A percentile compares a stretch with the other conserved stretches of the same genome.
These are phyloP conservation scores for Colletotrichum cordylinicola DNA, from an alignment of 2,329 filamentous ascomycete genomes.

Conservation along the genomic window DNA sequence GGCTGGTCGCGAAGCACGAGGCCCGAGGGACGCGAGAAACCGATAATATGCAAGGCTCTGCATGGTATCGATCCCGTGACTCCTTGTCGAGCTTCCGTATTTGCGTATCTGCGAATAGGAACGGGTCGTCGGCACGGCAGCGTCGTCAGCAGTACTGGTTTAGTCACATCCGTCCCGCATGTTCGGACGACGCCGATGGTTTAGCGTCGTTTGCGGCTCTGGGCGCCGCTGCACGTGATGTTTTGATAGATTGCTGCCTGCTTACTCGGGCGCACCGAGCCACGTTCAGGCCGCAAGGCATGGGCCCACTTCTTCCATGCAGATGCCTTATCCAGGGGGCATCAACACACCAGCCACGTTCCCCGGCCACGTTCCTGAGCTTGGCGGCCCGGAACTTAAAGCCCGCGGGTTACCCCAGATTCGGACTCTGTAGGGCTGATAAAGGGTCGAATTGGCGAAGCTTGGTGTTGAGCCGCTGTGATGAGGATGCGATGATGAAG, in stretches of 20 bases:
- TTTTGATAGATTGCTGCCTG: not conserved
- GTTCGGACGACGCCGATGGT: slow-evolving; percentile 24
- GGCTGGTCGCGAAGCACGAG: not conserved
- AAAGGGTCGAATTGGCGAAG: slow-evolving; percentile 15
- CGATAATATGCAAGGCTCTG: not conserved
- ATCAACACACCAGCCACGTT: slow-evolving; percentile 14
- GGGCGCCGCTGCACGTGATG: slow-evolving; percentile 12
- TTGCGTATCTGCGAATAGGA: not conserved
- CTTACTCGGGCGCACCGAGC: not conserved
- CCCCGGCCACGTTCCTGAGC: slow-evolving; percentile 17
- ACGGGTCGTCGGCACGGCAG: slow-evolving; percentile 16
- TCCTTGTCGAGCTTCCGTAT: not conserved
- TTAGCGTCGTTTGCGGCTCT: slow-evolving; percentile 20
- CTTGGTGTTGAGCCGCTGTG: slow-evolving; percentile 1
- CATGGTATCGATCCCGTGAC: not conserved
- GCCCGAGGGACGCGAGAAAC: not conserved
- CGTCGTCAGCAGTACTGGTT: slow-evolving; percentile 20
- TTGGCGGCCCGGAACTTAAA: slow-evolving; percentile 13
- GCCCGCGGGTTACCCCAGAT: slow-evolving; percentile 21
- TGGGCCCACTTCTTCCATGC: not conserved
- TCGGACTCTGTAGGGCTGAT: slow-evolving; percentile 22
- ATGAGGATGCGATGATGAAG: not conserved
- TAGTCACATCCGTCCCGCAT: slow-evolving; percentile 5
- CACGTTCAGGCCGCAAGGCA: slow-evolving; percentile 14
- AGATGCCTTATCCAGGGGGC: not conserved